Conservation (phyloP, 495 filamentous ascomycete genomes). For the Penicillium canariense region DNA sequence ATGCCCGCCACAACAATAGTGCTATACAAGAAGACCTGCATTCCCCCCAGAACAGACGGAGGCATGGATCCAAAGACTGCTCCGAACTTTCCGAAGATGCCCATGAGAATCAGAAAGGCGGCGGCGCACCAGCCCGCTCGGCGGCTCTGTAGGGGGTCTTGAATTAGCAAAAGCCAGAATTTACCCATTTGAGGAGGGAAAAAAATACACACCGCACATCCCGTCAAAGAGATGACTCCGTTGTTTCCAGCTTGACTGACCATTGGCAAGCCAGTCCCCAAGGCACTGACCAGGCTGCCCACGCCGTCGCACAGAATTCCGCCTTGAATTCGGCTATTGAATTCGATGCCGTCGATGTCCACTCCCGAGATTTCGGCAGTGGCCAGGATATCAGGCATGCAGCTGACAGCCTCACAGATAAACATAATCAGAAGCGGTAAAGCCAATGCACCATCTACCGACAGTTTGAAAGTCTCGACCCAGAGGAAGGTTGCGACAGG, state of each 20-base stretch:
- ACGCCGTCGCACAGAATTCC: conserved; percentile 78
- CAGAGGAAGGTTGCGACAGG: conserved; percentile 81
- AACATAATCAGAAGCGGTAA: conserved; percentile 64
- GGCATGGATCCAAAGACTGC: conserved; percentile 79
- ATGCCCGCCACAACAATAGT: conserved; percentile 78
- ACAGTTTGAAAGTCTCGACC: conserved; percentile 76
- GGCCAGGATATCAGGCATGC: conserved; percentile 80
- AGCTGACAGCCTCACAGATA: conserved; percentile 66
- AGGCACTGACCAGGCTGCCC: conserved; percentile 71
- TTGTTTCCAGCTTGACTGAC: conserved; percentile 78
- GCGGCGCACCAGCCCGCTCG: conserved; percentile 48
- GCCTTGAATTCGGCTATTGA: conserved; percentile 82
- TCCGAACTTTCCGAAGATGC: conserved; percentile 82
- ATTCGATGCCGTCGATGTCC: conserved; percentile 70
- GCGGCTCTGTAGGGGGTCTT: conserved; percentile 23
- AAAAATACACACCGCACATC: conserved; percentile 62
- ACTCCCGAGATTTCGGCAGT: conserved; percentile 75
- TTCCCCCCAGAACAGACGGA: conserved; percentile 73
- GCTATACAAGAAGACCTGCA: conserved; percentile 84
- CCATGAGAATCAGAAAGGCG: conserved; percentile 73
- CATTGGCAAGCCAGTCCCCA: conserved; percentile 77
- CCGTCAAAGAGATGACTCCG: conserved; percentile 77
- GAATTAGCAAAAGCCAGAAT: background rate
- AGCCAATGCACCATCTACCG: conserved; percentile 74
- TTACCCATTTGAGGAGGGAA: conserved; percentile 11